Evolutionary conservation across 1,284 basidiomycete species (phyloP).

Genomic region (Leccinum ponderosum): DNA sequence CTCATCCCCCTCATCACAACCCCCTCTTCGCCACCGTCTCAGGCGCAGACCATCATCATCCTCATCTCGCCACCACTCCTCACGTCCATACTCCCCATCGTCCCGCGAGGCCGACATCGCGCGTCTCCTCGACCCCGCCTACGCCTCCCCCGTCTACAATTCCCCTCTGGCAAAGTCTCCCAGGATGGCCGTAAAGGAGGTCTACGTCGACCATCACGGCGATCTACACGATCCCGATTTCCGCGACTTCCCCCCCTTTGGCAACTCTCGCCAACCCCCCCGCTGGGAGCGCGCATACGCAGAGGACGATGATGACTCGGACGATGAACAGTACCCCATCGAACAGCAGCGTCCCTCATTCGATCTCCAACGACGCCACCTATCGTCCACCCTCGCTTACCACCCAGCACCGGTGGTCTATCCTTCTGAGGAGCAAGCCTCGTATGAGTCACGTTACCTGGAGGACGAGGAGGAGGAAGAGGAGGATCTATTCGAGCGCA

Average conservation of each 20-base stretch:
- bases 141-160: conserved; percentile 42
- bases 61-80: conserved; percentile 9
- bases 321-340: conserved; percentile 14
- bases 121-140: conserved; percentile 64
- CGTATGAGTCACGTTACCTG: conserved; percentile 32
- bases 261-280: conserved; percentile 20
- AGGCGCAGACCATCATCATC: conserved; percentile 26
- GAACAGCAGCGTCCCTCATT: conserved; percentile 17
- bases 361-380: conserved; percentile 22
- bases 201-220: conserved; percentile 61
- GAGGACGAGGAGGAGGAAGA: conserved; percentile 35
- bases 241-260: conserved; percentile 54
- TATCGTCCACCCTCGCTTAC: conserved; percentile 25
- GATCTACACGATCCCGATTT: conserved; percentile 69
- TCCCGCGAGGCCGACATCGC: conserved; percentile 48
- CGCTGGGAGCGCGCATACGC: conserved; percentile 25
- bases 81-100: conserved; percentile 33
- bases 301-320: conserved; percentile 33
- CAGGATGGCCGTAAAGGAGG: conserved; percentile 31
- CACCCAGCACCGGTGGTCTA: conserved; percentile 24
- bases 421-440: conserved; percentile 34
- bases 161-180: conserved; percentile 29
- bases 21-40: conserved; percentile 24
- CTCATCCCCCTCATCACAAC: conserved; percentile 18
- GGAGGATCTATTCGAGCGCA: conserved; percentile 18